Evolutionary conservation across 2,329 filamentous ascomycete genomes (phyloP).

Genomic region (Penicillium sclerotiorum): DNA sequence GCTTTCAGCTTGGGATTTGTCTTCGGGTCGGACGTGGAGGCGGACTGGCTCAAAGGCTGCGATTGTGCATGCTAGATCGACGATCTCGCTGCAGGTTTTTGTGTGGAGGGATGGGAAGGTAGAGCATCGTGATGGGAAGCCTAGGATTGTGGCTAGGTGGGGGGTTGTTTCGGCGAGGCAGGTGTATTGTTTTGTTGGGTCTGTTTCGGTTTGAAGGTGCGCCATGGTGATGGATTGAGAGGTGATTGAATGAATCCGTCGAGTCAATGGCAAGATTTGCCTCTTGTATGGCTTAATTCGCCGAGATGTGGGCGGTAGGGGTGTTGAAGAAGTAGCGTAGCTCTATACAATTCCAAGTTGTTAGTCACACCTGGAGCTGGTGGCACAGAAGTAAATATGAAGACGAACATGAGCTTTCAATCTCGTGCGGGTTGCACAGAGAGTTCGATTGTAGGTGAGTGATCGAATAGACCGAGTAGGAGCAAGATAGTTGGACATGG

Average conservation of each 20-base stretch:
- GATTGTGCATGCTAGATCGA: conserved; percentile 30
- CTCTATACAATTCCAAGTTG: neutral
- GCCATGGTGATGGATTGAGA: neutral
- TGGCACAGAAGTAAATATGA: neutral
- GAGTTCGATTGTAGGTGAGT: too few relatives aligned
- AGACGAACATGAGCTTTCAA: neutral
- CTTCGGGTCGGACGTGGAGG: conserved; percentile 30
- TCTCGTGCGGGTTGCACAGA: too few relatives aligned
- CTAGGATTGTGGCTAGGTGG: conserved; percentile 31
- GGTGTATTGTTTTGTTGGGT: conserved; percentile 18
- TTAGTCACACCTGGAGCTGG: neutral
- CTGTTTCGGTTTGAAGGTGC: conserved; percentile 11
- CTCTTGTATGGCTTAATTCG: neutral
- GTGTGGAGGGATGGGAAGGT: conserved; percentile 24
- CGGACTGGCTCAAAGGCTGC: conserved; percentile 36
- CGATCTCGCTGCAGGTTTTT: conserved; percentile 27
- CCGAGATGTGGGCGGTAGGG: neutral
- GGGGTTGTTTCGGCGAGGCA: conserved; percentile 26
- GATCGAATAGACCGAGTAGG: too few relatives aligned
- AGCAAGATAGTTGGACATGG: neutral
- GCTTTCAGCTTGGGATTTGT: conserved; percentile 14
- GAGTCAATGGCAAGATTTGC: neutral
- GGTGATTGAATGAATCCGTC: neutral
- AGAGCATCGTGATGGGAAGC: conserved; percentile 29
- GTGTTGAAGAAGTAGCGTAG: too few relatives aligned